Evolutionary conservation across 2,329 filamentous ascomycete species (phyloP).

Genomic region (Exophiala alcalophila): DNA sequence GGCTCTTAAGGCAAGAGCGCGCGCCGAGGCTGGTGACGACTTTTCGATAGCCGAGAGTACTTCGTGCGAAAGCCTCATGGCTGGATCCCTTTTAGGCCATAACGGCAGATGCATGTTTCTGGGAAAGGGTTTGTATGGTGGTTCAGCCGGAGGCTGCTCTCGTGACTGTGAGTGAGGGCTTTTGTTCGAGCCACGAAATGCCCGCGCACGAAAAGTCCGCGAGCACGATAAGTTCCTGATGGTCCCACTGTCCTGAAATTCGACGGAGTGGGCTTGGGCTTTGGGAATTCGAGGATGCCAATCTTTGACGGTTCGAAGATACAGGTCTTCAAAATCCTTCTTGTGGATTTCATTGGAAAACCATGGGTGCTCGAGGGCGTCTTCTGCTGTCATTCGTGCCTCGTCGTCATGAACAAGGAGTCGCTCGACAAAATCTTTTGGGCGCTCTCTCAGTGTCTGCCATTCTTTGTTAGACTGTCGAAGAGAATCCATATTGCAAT

Average conservation of each 20-base stretch:
- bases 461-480: conserved; percentile 45
- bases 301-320: conserved; percentile 46
- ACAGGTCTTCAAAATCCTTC: conserved; percentile 49
- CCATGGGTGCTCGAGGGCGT: conserved; percentile 56
- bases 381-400: conserved; percentile 50
- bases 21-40: conserved; percentile 9
- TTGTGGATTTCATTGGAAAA: conserved; percentile 52
- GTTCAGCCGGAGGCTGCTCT: conserved; percentile 17
- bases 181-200: conserved; percentile 15
- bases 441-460: conserved; percentile 41
- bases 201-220: conserved; percentile 7
- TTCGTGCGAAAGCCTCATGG: conserved; percentile 14
- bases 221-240: conserved; percentile 14
- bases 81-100: conserved; percentile 15
- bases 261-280: conserved; percentile 17
- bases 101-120: conserved; percentile 25
- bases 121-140: conserved; percentile 33
- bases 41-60: conserved; percentile 15
- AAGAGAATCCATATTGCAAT: conserved; percentile 46
- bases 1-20: not conserved
- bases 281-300: conserved; percentile 47
- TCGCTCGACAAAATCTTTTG: conserved; percentile 53
- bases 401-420: conserved; percentile 52
- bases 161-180: too few relatives aligned
- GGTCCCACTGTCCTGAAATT: conserved; percentile 19